These are phyloP conservation scores for Helicostylum pulchrum DNA, from an alignment of 192 early-diverging fungal genomes.

Conservation along the genomic window DNA sequence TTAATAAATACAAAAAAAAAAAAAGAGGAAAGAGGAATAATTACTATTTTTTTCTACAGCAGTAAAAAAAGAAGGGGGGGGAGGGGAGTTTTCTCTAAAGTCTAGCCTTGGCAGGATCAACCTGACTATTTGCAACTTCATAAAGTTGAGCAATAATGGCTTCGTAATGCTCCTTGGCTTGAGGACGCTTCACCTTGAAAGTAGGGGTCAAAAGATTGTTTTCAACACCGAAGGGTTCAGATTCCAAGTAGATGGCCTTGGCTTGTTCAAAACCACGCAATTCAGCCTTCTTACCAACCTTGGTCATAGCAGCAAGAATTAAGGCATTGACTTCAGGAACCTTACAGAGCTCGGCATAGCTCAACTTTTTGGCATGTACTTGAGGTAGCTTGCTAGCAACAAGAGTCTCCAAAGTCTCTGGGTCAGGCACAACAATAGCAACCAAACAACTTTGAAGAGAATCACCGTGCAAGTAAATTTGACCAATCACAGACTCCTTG, in stretches of 20 bases:
- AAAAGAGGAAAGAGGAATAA: no score
- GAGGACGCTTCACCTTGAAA: slow-evolving; percentile 83
- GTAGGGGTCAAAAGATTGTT: slow-evolving; percentile 79
- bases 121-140: slow-evolving; percentile 15
- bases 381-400: slow-evolving; percentile 46
- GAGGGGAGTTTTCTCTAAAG: not conserved
- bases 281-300: slow-evolving; percentile 53
- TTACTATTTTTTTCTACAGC: no score
- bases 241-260: slow-evolving; percentile 60
- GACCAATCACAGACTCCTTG: slow-evolving; percentile 60
- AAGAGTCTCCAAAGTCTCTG: slow-evolving; percentile 41
- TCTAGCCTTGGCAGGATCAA: slow-evolving; percentile 2
- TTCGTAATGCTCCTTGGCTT: slow-evolving; percentile 65
- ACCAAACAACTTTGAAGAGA: slow-evolving; percentile 70
- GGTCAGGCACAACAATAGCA: slow-evolving; percentile 73
- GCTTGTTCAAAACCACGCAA: slow-evolving; percentile 70
- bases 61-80: no score
- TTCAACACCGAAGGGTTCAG: slow-evolving; percentile 65
- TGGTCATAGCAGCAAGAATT: slow-evolving; percentile 49
- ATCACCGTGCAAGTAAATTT: slow-evolving; percentile 80
- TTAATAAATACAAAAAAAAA: no score
- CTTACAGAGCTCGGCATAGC: slow-evolving; percentile 53
- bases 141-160: slow-evolving; percentile 69
- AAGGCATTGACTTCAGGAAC: slow-evolving; percentile 47
- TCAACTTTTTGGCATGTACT: slow-evolving; percentile 34